These are phyloP conservation scores for Arabidopsis arenosa DNA, from an alignment of 345 rosid species.

Conservation along the genomic window DNA sequence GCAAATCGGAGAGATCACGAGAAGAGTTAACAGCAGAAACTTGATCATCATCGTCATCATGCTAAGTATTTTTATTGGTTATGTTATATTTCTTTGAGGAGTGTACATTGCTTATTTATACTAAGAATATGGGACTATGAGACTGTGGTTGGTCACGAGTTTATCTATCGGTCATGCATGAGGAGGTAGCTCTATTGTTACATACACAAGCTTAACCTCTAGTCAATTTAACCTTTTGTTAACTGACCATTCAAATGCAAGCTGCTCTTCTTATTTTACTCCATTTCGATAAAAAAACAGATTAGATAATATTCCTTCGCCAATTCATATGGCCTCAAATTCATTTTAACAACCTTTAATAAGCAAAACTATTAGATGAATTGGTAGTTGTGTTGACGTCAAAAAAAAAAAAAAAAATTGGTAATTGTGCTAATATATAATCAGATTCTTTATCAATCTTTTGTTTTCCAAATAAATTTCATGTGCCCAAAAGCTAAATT, in stretches of 20 bases:
- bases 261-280: background rate
- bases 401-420: no score
- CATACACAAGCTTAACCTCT: background rate
- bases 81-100: background rate
- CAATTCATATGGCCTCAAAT: background rate
- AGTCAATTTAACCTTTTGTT: background rate
- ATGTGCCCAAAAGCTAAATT: no score
- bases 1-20: slow-evolving; percentile 10
- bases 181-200: background rate
- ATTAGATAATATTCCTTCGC: background rate
- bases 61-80: background rate
- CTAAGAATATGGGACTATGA: background rate
- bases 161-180: background rate
- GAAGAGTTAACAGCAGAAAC: slow-evolving; percentile 9
- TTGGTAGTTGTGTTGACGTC: no score
- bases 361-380: no score
- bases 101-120: slow-evolving; percentile 12
- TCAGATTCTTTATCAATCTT: no score
- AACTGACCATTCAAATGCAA: background rate
- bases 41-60: slow-evolving; percentile 10
- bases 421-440: no score
- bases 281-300: background rate
- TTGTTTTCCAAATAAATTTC: no score
- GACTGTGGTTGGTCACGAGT: slow-evolving; percentile 5
- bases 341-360: background rate